Conservation (phyloP, 2,329 filamentous ascomycete species). For the Cercospora sesami region DNA sequence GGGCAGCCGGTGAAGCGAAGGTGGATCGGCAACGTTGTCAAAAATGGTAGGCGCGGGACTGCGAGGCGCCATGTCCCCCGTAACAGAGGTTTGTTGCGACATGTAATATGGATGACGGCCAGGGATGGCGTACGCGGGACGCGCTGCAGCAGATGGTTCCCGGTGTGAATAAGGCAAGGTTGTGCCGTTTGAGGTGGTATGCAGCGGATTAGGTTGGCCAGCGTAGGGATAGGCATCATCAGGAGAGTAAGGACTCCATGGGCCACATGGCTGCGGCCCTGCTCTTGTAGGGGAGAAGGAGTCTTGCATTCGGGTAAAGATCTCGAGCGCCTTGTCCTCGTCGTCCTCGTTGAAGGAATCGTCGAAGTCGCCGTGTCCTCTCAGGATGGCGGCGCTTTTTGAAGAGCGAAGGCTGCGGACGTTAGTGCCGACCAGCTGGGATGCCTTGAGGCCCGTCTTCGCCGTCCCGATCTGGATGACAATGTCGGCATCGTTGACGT, state of each 20-base stretch:
- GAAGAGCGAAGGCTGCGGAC: conserved; percentile 12
- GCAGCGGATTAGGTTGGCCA: conserved; percentile 19
- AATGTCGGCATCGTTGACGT: conserved; percentile 19
- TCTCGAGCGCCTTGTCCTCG: conserved; percentile 20
- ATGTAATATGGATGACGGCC: conserved; percentile 43
- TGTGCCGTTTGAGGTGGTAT: conserved; percentile 14
- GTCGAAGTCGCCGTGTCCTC: neutral
- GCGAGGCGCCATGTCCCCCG: conserved; percentile 46
- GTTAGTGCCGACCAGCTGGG: conserved; percentile 22
- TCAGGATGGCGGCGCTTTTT: conserved; percentile 2
- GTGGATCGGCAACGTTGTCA: conserved; percentile 24
- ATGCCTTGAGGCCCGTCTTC: conserved; percentile 25
- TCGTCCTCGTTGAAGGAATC: neutral
- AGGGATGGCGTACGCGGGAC: conserved; percentile 48
- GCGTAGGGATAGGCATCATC: conserved; percentile 25
- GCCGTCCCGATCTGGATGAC: conserved; percentile 23
- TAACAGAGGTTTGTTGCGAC: conserved; percentile 49
- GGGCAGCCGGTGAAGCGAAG: conserved; percentile 19
- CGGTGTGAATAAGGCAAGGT: conserved; percentile 24
- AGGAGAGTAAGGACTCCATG: conserved; percentile 24
- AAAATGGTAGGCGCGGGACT: conserved; percentile 39
- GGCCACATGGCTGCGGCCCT: conserved; percentile 11
- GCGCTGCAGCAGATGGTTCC: conserved; percentile 42
- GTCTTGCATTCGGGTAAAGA: conserved; percentile 23
- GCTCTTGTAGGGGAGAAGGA: conserved; percentile 12